A percentile compares a stretch with the other conserved stretches of the same genome.
phyloP scores from a whole-genome alignment of 345 rosid genomes.

The Citropsis articulata region DNA sequence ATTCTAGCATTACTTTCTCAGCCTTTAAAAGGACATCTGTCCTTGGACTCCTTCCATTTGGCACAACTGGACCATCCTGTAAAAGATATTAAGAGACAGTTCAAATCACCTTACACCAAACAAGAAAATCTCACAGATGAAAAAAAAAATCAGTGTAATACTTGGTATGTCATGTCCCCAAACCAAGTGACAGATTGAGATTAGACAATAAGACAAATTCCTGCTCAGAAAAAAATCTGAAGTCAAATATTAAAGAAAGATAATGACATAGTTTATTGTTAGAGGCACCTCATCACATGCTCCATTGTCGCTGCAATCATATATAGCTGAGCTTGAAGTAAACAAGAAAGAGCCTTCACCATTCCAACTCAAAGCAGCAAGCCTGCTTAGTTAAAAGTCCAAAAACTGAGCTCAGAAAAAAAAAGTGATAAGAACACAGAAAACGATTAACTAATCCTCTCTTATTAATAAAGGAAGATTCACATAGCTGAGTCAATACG shows the following conservation, averaged over 20 bases:
- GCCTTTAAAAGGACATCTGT: constrained; percentile 82
- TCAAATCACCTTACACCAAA: not conserved
- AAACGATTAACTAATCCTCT: not conserved
- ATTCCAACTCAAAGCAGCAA: constrained; percentile 84
- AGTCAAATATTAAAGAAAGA: not conserved
- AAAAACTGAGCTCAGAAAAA: constrained; percentile 1
- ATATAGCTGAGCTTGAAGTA: constrained; percentile 88
- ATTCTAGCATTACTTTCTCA: constrained; percentile 67
- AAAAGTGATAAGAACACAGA: not conserved
- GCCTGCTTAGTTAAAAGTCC: constrained; percentile 40
- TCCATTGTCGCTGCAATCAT: constrained; percentile 78
- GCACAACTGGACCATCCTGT: constrained; percentile 81
- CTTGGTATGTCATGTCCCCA: not conserved
- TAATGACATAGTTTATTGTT: not conserved
- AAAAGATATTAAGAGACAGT: constrained; percentile 16
- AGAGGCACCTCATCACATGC: constrained; percentile 67
- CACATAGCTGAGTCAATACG: not conserved
- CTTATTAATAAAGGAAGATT: not conserved
- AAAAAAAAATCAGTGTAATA: not conserved
- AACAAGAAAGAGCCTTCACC: constrained; percentile 88
- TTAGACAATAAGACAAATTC: not conserved
- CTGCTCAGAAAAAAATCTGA: not conserved
- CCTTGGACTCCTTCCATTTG: constrained; percentile 84
- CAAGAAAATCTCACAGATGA: not conserved
- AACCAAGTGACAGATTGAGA: not conserved